Evolutionary conservation across 106 monocot genomes (phyloP).

Genomic region (Dioscorea zingiberensis): DNA sequence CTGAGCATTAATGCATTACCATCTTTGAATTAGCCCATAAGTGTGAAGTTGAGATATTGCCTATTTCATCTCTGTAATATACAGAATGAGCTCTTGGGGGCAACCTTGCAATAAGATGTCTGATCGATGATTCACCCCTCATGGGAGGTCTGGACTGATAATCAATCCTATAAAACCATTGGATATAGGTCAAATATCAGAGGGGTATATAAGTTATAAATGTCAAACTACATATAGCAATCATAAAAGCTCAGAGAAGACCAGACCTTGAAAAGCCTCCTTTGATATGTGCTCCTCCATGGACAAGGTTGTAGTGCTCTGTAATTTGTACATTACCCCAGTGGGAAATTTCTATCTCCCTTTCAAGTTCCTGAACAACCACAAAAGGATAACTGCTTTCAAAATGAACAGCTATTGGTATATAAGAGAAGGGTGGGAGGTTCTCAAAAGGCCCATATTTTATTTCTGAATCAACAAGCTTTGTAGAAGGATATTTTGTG

Average conservation of each 20-base stretch:
- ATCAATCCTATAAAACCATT: constrained; percentile 58
- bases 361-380: constrained; percentile 60
- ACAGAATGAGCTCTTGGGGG: constrained; percentile 93
- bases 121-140: constrained; percentile 69
- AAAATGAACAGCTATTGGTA: constrained; percentile 72
- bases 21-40: constrained; percentile 75
- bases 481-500: constrained; percentile 71
- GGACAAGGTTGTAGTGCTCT: constrained; percentile 82
- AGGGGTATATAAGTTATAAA: not conserved
- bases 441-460: constrained; percentile 88
- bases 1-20: constrained; percentile 20
- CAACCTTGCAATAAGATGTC: constrained; percentile 65
- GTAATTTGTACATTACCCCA: constrained; percentile 94
- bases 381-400: constrained; percentile 88
- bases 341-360: constrained; percentile 95
- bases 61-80: constrained; percentile 99
- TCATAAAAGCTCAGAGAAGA: not conserved
- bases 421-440: constrained; percentile 59
- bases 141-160: constrained; percentile 63
- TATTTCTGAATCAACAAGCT: constrained; percentile 69
- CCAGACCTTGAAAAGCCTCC: constrained; percentile 88
- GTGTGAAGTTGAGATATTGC: constrained; percentile 91
- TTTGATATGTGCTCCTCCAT: constrained; percentile 79
- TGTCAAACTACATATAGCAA: not conserved
- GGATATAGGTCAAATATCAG: not conserved